A percentile compares a stretch with the other conserved stretches of the same genome.
Conservation (phyloP, 768 basidiomycete species). For the Suillus ampliporus region DNA sequence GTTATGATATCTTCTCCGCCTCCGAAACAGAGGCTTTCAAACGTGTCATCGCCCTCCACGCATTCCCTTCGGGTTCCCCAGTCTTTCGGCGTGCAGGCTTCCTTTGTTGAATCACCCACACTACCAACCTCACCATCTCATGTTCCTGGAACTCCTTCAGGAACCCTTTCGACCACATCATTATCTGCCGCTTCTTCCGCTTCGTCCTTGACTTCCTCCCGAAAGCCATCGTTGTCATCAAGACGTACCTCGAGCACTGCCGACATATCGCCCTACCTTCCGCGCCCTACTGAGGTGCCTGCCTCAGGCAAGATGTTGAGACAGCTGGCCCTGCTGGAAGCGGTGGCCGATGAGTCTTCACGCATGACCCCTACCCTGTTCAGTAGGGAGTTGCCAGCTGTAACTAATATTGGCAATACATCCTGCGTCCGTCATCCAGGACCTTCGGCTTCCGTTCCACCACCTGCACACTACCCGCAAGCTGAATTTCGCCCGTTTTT, state of each 20-base stretch:
- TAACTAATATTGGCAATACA: not conserved
- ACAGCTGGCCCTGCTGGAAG: slow-evolving; percentile 73
- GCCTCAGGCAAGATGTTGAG: slow-evolving; percentile 67
- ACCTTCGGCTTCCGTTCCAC: slow-evolving; percentile 36
- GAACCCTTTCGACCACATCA: slow-evolving; percentile 4
- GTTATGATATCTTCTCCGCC: slow-evolving; percentile 14
- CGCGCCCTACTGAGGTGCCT: slow-evolving; percentile 57
- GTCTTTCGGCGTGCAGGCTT: slow-evolving; percentile 9
- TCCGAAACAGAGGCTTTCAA: slow-evolving; percentile 16
- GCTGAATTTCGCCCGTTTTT: slow-evolving; percentile 38
- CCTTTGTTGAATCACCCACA: slow-evolving; percentile 3
- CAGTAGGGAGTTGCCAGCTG: slow-evolving; percentile 30
- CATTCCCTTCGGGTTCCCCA: slow-evolving; percentile 1
- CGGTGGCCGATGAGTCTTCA: slow-evolving; percentile 76
- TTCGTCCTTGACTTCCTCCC: slow-evolving; percentile 20
- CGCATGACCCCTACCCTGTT: slow-evolving; percentile 54
- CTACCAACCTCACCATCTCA: slow-evolving; percentile 4
- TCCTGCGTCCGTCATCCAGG: slow-evolving; percentile 20
- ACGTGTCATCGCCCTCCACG: slow-evolving; percentile 6
- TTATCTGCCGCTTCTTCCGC: slow-evolving; percentile 17
- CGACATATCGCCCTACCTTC: slow-evolving; percentile 74
- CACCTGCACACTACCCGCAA: slow-evolving; percentile 22
- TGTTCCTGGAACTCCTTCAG: slow-evolving; percentile 16
- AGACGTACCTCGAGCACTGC: slow-evolving; percentile 54
- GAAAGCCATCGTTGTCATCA: slow-evolving; percentile 30